Percentiles rank a stretch among this genome's conserved stretches.
These are phyloP conservation scores for Saccharum hybrid DNA, from an alignment of 202 grass and related monocot genomes.

Conservation along the genomic window DNA sequence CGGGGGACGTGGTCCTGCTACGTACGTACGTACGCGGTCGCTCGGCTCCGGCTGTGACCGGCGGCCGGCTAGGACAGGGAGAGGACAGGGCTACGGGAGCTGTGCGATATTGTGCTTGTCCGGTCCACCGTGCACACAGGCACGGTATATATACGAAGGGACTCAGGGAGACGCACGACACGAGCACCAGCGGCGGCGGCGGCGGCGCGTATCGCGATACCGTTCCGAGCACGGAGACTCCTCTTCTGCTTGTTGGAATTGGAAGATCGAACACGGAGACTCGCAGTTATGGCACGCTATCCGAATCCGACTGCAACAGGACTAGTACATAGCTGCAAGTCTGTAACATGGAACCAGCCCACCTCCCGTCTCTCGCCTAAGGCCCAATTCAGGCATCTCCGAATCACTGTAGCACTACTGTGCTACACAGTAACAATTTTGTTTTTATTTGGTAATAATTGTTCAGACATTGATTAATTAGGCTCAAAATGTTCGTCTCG, in stretches of 20 bases:
- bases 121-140: neutral
- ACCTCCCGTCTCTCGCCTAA: too few species aligned
- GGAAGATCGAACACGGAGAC: neutral
- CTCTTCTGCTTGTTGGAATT: too few species aligned
- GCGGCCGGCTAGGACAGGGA: too few species aligned
- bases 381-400: too few species aligned
- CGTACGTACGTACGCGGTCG: neutral
- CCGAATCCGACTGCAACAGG: neutral
- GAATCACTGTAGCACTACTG: too few species aligned
- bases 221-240: neutral
- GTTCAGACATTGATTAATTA: too few species aligned
- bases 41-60: neutral
- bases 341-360: too few species aligned
- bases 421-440: too few species aligned
- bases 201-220: neutral
- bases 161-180: neutral
- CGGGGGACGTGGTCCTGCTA: neutral
- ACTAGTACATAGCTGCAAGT: too few species aligned
- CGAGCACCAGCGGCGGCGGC: too few species aligned
- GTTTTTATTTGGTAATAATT: too few species aligned
- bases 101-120: neutral
- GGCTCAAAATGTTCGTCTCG: too few species aligned
- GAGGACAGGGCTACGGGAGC: neutral
- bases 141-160: neutral
- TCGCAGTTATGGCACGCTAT: neutral